Percentiles rank a stretch among this genome's conserved stretches.
phyloP scores from a whole-genome alignment of 768 basidiomycete species.

The Rhodotorula graminis region DNA sequence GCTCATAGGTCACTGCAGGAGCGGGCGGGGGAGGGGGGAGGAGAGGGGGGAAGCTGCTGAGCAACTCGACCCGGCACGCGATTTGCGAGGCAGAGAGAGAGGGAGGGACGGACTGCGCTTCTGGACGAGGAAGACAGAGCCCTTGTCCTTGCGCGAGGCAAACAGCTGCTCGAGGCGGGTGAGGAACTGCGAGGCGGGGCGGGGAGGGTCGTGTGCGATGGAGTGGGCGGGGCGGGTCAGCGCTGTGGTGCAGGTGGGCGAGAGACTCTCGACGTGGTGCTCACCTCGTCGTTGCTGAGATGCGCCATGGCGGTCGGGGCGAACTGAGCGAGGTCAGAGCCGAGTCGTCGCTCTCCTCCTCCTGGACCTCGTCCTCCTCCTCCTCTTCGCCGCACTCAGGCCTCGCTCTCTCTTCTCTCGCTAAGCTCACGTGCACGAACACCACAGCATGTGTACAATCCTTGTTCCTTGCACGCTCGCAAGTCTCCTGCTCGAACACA shows the following conservation, averaged over 20 bases:
- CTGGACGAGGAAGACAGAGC: constrained; percentile 35
- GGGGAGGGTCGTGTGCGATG: neutral
- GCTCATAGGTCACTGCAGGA: constrained; percentile 11
- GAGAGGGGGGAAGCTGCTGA: neutral
- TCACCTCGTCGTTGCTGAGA: neutral
- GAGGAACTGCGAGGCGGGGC: constrained; percentile 30
- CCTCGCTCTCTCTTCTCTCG: too few species aligned
- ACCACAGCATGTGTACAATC: too few species aligned
- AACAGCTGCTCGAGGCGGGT: constrained; percentile 21
- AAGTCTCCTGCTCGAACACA: too few species aligned
- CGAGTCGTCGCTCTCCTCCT: too few species aligned
- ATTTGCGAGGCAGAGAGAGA: fast-evolving
- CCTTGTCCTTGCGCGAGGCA: constrained; percentile 1
- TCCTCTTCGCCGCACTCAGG: too few species aligned
- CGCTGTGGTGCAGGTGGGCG: too few species aligned
- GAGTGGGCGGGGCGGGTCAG: neutral
- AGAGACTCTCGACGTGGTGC: too few species aligned
- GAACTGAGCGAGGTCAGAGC: too few species aligned
- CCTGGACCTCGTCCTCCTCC: too few species aligned
- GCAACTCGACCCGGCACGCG: neutral
- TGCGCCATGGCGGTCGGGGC: neutral
- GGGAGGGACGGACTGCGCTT: constrained; percentile 26
- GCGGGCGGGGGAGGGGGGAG: neutral
- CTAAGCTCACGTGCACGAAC: too few species aligned
- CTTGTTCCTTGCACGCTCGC: too few species aligned